A percentile compares a stretch with the other conserved stretches of the same genome.
These are phyloP conservation scores for Lichtheimia ramosa DNA, from an alignment of 371 early-diverging fungal genomes.

Conservation along the genomic window DNA sequence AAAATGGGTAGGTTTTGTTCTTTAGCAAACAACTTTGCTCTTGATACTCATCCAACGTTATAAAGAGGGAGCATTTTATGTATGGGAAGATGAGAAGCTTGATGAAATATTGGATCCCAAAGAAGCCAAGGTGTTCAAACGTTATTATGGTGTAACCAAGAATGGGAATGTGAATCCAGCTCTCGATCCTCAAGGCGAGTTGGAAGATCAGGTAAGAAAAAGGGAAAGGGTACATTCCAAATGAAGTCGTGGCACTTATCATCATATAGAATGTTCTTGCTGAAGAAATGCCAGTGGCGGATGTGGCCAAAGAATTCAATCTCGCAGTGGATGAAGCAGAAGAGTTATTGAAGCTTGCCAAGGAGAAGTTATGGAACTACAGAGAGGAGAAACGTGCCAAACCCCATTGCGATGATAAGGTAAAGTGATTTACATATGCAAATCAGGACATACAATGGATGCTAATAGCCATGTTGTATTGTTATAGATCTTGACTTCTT, in stretches of 20 bases:
- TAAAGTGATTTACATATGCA: constrained; percentile 14
- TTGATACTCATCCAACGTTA: too few relatives aligned
- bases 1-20: constrained; percentile 40
- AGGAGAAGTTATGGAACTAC: constrained; percentile 43
- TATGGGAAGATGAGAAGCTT: constrained; percentile 60
- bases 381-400: constrained; percentile 50
- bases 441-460: too few relatives aligned
- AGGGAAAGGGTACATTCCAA: neutral
- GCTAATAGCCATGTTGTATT: neutral
- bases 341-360: constrained; percentile 10
- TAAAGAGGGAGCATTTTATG: constrained; percentile 68
- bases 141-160: constrained; percentile 50
- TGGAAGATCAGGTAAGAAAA: constrained; percentile 47
- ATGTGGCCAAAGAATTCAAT: constrained; percentile 8
- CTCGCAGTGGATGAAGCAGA: constrained; percentile 1
- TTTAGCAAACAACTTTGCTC: neutral
- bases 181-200: constrained; percentile 63
- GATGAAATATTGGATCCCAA: constrained; percentile 34
- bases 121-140: constrained; percentile 39
- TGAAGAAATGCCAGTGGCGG: constrained; percentile 5
- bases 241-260: neutral
- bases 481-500: constrained; percentile 34
- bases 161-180: constrained; percentile 59
- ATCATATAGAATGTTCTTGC: constrained; percentile 13
- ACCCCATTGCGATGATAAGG: constrained; percentile 70